Evolutionary conservation across 1,284 basidiomycete genomes (phyloP).

Genomic region (Golubevia sp.): DNA sequence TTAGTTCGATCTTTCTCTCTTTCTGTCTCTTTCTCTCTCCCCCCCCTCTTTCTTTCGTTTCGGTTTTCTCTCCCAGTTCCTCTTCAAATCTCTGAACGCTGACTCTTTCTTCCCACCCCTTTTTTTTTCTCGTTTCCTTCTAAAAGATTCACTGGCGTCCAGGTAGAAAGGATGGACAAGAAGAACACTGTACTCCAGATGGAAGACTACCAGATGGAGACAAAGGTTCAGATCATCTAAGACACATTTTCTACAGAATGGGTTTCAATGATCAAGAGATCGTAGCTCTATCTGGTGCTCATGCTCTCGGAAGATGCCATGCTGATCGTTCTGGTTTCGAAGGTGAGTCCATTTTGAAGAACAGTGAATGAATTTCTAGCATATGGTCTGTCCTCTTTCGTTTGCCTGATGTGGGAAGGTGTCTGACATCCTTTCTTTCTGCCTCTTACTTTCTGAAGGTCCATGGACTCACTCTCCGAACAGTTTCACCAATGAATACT

Average conservation of each 20-base stretch:
- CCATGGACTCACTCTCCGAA: slow-evolving; percentile 67
- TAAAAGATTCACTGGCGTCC: slow-evolving; percentile 62
- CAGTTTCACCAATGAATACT: slow-evolving; percentile 88
- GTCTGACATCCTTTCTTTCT: not conserved
- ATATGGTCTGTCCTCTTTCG: slow-evolving; percentile 9
- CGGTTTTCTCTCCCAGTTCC: no score
- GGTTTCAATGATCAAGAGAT: slow-evolving; percentile 79
- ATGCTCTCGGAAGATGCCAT: slow-evolving; percentile 95
- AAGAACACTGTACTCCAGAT: slow-evolving; percentile 73
- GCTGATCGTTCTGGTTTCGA: slow-evolving; percentile 69
- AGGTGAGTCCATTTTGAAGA: slow-evolving; percentile 76
- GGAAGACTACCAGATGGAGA: slow-evolving; percentile 90
- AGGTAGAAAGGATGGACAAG: slow-evolving; percentile 60
- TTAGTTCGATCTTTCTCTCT: not conserved
- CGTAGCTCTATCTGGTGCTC: slow-evolving; percentile 89
- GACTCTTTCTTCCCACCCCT: not conserved
- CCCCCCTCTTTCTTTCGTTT: not conserved
- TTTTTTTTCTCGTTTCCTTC: no score
- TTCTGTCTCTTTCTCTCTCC: not conserved
- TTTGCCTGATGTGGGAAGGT: not conserved
- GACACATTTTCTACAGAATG: slow-evolving; percentile 67
- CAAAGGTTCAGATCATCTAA: slow-evolving; percentile 82
- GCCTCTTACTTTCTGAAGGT: slow-evolving; percentile 22
- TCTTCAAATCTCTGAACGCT: no score
- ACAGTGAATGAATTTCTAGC: slow-evolving; percentile 1